Percentiles rank a stretch among this genome's conserved stretches.
Conservation (phyloP, 2,329 filamentous ascomycete species). For the Onygenales sp. region DNA sequence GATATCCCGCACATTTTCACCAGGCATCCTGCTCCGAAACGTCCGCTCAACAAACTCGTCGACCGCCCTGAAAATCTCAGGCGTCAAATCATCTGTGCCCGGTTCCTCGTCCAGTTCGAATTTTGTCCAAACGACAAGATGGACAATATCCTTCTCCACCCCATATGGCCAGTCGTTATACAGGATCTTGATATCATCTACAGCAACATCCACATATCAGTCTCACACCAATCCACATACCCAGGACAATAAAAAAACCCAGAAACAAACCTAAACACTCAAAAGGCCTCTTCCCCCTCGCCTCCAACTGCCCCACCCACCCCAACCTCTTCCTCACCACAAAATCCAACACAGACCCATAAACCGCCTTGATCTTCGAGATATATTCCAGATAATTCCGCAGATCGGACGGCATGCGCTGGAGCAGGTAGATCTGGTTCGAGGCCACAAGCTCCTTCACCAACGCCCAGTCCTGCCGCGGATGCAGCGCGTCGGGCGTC, state of each 20-base stretch:
- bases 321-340: slow-evolving; percentile 45
- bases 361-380: slow-evolving; percentile 41
- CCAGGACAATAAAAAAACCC: neutral
- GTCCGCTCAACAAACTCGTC: slow-evolving; percentile 41
- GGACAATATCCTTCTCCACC: slow-evolving; percentile 42
- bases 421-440: slow-evolving; percentile 68
- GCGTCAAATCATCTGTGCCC: slow-evolving; percentile 43
- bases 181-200: slow-evolving; percentile 46
- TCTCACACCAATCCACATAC: neutral
- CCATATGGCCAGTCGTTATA: slow-evolving; percentile 58
- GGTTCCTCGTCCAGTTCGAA: slow-evolving; percentile 32
- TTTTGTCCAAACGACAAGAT: slow-evolving; percentile 51
- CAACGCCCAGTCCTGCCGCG: slow-evolving; percentile 56
- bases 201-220: neutral
- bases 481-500: slow-evolving; percentile 60
- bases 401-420: slow-evolving; percentile 52
- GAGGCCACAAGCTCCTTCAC: slow-evolving; percentile 54
- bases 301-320: slow-evolving; percentile 33
- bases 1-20: slow-evolving; percentile 31
- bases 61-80: slow-evolving; percentile 36
- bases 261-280: slow-evolving; percentile 24
- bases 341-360: slow-evolving; percentile 48
- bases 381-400: slow-evolving; percentile 52
- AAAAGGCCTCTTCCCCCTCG: slow-evolving; percentile 27
- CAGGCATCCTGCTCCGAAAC: slow-evolving; percentile 45